Evolutionary conservation across 305 asterid genomes (phyloP).

Genomic region (Fraxinus baroniana): DNA sequence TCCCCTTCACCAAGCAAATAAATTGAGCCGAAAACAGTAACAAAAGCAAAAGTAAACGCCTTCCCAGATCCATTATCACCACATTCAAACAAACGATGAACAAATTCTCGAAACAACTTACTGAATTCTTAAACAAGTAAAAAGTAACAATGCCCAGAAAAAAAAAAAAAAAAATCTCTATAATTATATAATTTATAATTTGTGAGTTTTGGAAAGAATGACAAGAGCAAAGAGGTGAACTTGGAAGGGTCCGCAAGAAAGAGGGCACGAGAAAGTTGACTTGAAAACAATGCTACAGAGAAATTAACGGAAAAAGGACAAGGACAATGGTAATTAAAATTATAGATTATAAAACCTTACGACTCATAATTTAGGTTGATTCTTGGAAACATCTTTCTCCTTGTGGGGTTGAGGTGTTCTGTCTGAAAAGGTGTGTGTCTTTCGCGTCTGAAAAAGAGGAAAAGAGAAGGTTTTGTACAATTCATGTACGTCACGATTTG

Average conservation of each 20-base stretch:
- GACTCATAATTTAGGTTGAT: background rate
- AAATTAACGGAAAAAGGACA: constrained; percentile 20
- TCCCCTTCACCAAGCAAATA: constrained; percentile 12
- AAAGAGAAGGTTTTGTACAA: background rate
- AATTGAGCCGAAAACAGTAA: constrained; percentile 8
- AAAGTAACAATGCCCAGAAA: constrained; percentile 8
- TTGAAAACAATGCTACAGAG: constrained; percentile 3
- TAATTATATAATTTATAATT: background rate
- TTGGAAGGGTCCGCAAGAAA: constrained; percentile 27
- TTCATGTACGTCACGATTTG: background rate
- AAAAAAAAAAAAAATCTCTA: background rate
- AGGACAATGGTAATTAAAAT: background rate
- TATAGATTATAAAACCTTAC: background rate
- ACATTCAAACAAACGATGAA: constrained; percentile 2
- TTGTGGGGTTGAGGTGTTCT: background rate
- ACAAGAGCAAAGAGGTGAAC: background rate
- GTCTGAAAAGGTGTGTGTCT: background rate
- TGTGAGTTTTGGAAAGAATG: constrained; percentile 9
- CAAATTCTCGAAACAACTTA: background rate
- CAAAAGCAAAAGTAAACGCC: constrained; percentile 19
- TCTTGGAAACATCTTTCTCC: background rate
- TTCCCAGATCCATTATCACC: constrained; percentile 39
- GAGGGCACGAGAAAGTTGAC: constrained; percentile 14
- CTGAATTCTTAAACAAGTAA: background rate
- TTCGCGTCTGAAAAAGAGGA: background rate